Percentiles rank a stretch among this genome's conserved stretches.
phyloP scores from a whole-genome alignment of 2,329 filamentous ascomycete species.

The Claviceps pusilla region DNA sequence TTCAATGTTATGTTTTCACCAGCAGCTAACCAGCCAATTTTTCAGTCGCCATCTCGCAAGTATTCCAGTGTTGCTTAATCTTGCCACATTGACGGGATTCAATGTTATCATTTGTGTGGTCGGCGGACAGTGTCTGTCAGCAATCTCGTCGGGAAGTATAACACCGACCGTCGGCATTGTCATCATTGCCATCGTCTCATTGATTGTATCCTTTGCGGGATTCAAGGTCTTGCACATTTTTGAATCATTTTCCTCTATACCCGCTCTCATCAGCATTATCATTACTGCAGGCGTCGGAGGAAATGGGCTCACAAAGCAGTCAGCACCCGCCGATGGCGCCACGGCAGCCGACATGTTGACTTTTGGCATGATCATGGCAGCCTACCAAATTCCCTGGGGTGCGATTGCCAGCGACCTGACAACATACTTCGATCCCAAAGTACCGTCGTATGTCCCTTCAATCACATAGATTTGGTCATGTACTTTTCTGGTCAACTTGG shows the following conservation, averaged over 20 bases:
- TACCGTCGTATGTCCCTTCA: constrained; percentile 27
- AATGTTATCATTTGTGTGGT: constrained; percentile 46
- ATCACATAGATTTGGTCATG: too few relatives aligned
- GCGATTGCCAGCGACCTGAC: constrained; percentile 44
- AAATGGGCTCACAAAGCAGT: constrained; percentile 32
- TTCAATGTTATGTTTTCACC: too few relatives aligned
- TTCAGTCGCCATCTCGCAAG: constrained; percentile 39
- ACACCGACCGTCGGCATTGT: constrained; percentile 43
- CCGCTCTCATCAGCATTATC: constrained; percentile 37
- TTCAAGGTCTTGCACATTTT: constrained; percentile 42
- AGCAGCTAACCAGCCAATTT: neutral
- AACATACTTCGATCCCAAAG: constrained; percentile 43
- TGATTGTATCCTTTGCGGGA: constrained; percentile 48
- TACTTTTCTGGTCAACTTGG: neutral
- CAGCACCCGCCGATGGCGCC: constrained; percentile 22
- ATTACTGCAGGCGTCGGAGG: constrained; percentile 41
- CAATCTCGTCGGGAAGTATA: constrained; percentile 33
- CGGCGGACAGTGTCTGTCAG: constrained; percentile 43
- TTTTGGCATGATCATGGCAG: constrained; percentile 46
- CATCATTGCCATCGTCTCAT: constrained; percentile 39
- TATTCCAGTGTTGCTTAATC: constrained; percentile 45
- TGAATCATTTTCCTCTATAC: constrained; percentile 42
- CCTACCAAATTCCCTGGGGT: constrained; percentile 49
- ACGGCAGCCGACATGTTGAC: constrained; percentile 33
- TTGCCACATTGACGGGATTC: constrained; percentile 49